These are phyloP conservation scores for Mediolabrus comicus DNA, from an alignment of 108 stramenopile genomes.

Conservation along the genomic window DNA sequence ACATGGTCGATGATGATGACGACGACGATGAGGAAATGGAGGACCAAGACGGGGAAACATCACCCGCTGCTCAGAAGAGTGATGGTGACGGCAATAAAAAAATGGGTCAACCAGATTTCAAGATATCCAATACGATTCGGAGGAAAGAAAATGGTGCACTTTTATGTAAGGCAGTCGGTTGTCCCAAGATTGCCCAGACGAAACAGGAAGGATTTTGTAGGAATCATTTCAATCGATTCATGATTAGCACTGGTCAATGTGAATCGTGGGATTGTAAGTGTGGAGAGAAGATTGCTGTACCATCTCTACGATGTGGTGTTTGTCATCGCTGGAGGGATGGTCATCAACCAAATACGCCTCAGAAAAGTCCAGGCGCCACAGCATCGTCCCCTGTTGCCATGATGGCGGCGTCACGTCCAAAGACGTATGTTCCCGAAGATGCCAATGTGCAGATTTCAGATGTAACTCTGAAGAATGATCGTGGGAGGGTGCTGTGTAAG, in stretches of 20 bases:
- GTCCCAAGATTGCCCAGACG: constrained; percentile 28
- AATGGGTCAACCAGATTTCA: neutral
- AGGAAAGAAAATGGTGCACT: constrained; percentile 19
- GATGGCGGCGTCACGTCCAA: neutral
- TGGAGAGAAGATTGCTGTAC: neutral
- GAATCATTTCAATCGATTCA: constrained; percentile 22
- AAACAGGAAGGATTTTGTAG: constrained; percentile 41
- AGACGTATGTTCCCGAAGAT: neutral
- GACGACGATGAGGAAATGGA: neutral
- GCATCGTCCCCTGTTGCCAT: neutral
- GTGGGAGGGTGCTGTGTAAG: constrained; percentile 15
- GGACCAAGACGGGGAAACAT: neutral
- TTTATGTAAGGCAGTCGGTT: constrained; percentile 29
- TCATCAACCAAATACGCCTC: neutral
- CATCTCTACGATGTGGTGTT: neutral
- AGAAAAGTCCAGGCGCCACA: neutral
- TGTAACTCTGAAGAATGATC: neutral
- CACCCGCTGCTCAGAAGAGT: neutral
- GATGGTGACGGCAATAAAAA: neutral
- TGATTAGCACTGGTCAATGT: neutral
- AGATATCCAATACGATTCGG: constrained; percentile 4
- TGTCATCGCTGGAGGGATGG: neutral
- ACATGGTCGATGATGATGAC: neutral
- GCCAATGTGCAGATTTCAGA: constrained; percentile 2
- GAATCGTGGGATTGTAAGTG: neutral